phyloP scores from a whole-genome alignment of 2,329 filamentous ascomycete genomes.

The Paramyrothecium sp. region DNA sequence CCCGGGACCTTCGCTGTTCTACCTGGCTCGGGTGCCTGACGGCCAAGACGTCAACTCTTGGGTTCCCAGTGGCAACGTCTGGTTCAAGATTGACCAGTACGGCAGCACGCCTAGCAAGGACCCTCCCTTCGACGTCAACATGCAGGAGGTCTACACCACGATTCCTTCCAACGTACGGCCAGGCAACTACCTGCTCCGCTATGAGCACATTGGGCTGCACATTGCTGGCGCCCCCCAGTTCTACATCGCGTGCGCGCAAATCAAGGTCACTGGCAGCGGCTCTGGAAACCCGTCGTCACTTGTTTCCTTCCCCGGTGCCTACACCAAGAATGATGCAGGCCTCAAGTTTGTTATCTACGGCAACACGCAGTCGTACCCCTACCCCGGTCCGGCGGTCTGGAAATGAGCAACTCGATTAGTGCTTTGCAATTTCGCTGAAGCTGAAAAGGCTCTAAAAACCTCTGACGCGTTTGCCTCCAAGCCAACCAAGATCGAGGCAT shows the following conservation, averaged over 20 bases:
- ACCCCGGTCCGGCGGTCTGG: slow-evolving; percentile 8
- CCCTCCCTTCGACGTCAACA: slow-evolving; percentile 1
- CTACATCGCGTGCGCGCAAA: slow-evolving; percentile 22
- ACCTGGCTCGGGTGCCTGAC: slow-evolving; percentile 33
- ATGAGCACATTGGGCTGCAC: slow-evolving; percentile 42
- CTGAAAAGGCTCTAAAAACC: too few relatives aligned
- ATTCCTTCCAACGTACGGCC: slow-evolving; percentile 35
- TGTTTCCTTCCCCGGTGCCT: slow-evolving; percentile 37
- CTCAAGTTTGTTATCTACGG: slow-evolving; percentile 32
- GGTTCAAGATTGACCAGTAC: slow-evolving; percentile 37
- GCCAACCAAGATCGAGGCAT: too few relatives aligned
- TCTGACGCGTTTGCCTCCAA: too few relatives aligned
- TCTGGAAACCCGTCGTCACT: slow-evolving; percentile 26
- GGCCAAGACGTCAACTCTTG: slow-evolving; percentile 28
- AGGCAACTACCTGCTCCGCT: slow-evolving; percentile 40
- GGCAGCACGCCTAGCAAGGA: slow-evolving; percentile 2
- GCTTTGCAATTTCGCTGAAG: too few relatives aligned
- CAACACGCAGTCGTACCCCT: slow-evolving; percentile 17
- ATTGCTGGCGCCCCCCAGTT: slow-evolving; percentile 26
- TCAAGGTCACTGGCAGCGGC: slow-evolving; percentile 20
- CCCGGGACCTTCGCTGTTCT: slow-evolving; percentile 34
- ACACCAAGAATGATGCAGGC: slow-evolving; percentile 31
- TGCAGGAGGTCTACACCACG: slow-evolving; percentile 20
- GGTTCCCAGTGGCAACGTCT: slow-evolving; percentile 29
- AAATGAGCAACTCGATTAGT: neutral